phyloP scores from a whole-genome alignment of 2,329 filamentous ascomycete species.

The Monascus ruber region DNA sequence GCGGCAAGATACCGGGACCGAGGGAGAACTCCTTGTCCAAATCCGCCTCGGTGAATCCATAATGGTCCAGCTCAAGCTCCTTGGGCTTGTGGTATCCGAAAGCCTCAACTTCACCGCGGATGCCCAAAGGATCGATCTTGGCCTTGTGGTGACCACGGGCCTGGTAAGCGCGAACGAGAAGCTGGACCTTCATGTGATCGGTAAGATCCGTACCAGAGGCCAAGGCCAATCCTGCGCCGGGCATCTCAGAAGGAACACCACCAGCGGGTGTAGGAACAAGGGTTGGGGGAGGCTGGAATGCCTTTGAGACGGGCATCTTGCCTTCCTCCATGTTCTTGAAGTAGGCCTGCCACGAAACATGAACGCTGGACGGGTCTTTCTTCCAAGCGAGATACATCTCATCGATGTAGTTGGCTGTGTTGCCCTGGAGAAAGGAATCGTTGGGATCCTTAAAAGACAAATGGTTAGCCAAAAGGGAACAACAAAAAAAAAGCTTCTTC shows the following conservation, averaged over 20 bases:
- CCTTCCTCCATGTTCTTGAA: conserved; percentile 99
- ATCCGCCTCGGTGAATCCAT: conserved; percentile 90
- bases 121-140: conserved; percentile 90
- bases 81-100: conserved; percentile 82
- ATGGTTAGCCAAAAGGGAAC: too few species aligned
- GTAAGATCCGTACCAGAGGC: conserved; percentile 70
- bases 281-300: conserved; percentile 90
- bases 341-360: conserved; percentile 98
- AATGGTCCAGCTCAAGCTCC: conserved; percentile 86
- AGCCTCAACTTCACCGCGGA: conserved; percentile 71
- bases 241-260: conserved; percentile 61
- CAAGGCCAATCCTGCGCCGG: conserved; percentile 54
- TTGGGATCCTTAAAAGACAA: conserved; percentile 54
- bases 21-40: conserved; percentile 84
- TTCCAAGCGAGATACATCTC: conserved; percentile 99
- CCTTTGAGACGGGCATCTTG: conserved; percentile 94
- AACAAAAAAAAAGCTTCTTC: too few species aligned
- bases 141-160: conserved; percentile 97
- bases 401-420: conserved; percentile 97
- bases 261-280: conserved; percentile 74
- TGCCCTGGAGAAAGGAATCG: conserved; percentile 93
- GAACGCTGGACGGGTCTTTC: conserved; percentile 81
- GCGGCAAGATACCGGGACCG: conserved; percentile 86
- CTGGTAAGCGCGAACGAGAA: conserved; percentile 94
- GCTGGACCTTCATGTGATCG: conserved; percentile 96